These are phyloP conservation scores for Lipomyces lipofer DNA, from an alignment of 805 yeast species.

Conservation along the genomic window DNA sequence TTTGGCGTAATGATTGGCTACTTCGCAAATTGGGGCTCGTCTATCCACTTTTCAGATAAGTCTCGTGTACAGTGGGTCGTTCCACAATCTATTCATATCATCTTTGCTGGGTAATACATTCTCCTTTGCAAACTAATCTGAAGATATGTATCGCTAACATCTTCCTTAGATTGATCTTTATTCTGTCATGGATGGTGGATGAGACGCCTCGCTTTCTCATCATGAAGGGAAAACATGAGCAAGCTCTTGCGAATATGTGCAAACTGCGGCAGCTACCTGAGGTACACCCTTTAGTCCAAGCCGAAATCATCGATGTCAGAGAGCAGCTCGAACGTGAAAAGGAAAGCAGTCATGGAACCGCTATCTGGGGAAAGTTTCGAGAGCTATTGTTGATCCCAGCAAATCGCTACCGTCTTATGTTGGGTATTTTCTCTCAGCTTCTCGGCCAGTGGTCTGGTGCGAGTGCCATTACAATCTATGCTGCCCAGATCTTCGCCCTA, in stretches of 20 bases:
- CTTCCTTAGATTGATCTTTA: conserved; percentile 34
- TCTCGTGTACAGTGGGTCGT: conserved; percentile 52
- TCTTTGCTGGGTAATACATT: conserved; percentile 47
- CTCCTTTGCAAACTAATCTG: background rate
- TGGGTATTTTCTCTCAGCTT: conserved; percentile 49
- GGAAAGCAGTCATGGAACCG: conserved; percentile 35
- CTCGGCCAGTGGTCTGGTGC: conserved; percentile 65
- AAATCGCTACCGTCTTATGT: conserved; percentile 48
- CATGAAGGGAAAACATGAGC: conserved; percentile 45
- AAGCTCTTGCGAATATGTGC: conserved; percentile 45
- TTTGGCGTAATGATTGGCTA: conserved; percentile 54
- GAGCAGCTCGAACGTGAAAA: conserved; percentile 48
- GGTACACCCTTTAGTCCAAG: conserved; percentile 52
- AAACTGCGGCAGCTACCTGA: conserved; percentile 48
- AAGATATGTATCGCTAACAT: conserved; percentile 44
- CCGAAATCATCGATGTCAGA: conserved; percentile 54
- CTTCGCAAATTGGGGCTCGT: conserved; percentile 54
- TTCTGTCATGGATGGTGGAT: conserved; percentile 35
- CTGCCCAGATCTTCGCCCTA: conserved; percentile 53
- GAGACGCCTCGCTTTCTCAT: conserved; percentile 57
- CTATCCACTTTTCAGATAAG: conserved; percentile 45
- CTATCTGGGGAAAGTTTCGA: conserved; percentile 27
- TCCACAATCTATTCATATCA: conserved; percentile 52
- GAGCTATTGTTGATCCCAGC: conserved; percentile 45
- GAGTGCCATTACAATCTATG: conserved; percentile 56